Base-by-base conservation (phyloP, 2,329 filamentous ascomycete genomes). In the Emmonsiellopsis sp. region DNA sequence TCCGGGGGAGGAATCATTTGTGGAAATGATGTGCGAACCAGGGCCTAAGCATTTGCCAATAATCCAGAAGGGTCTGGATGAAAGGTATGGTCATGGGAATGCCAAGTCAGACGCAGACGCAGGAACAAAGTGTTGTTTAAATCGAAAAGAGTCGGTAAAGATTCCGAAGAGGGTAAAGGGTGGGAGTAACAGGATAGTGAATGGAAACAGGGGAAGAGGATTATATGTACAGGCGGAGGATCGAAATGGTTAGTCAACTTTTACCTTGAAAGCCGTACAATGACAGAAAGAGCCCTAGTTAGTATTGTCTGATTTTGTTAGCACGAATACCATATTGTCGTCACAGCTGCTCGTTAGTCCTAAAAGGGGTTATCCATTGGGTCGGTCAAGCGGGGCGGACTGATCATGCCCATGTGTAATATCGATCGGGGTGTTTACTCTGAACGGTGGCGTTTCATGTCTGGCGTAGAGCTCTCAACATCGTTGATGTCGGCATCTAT, bases 401-500 rank as follows among this genome's bases (percentile, higher is more conserved):
- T 26, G 5, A 26, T 26, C 20, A 5, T 26, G 20, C 20, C 20
- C 3, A 5, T 26, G 20, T 5, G 20, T 26, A 26, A 26, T 26
- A 26, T 26, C 20, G 20, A 26, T 26, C 20, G 20, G 3, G 20
- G 20, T 26, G 20, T 26, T 26, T 51, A 43, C 30, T 51, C 42
- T 11, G 42, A 31, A 10, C 50, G 50, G 8, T 52, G 50, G 16
- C 50, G 50, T 11, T 52, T 52, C n/a, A 38, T 31, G 30, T 46
- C 50, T 35, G 32, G 50, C 6, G 34, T 38, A 30, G 50, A 44
- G 26, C 31, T n/a, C 10, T 46, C 41, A 41, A 20, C 31, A 40
- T 44, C 42, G 15, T 46, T 46, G 10, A 52, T 52, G 11, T 35
- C 42, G 26, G 50, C 41, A 13, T 52, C 50, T 43, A 52, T 46